A percentile compares a stretch with the other conserved stretches of the same genome.
These are phyloP conservation scores for Stereocaulon alpinum DNA, from an alignment of 495 filamentous ascomycete genomes.

Conservation along the genomic window DNA sequence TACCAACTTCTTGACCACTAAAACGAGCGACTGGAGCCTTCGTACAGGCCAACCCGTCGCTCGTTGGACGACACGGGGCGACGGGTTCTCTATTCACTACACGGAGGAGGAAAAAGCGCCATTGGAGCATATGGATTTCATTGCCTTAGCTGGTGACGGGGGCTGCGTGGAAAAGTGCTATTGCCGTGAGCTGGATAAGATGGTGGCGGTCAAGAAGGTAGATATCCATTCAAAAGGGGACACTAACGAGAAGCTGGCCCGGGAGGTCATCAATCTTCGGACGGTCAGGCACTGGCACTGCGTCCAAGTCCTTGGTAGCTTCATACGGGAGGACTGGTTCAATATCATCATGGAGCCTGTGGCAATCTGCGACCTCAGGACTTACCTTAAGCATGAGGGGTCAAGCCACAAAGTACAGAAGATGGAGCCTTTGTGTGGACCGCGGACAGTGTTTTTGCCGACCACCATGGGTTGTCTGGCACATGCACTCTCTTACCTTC, in stretches of 20 bases:
- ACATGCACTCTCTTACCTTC: not conserved
- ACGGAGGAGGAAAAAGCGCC: not conserved
- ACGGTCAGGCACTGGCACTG: not conserved
- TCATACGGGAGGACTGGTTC: not conserved
- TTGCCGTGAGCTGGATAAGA: not conserved
- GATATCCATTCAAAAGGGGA: not conserved
- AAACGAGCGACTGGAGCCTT: not conserved
- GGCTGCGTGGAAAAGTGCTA: not conserved
- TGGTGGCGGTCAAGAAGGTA: not conserved
- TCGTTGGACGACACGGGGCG: not conserved
- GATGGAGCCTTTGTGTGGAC: not conserved
- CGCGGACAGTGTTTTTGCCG: not conserved
- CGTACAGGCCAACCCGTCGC: too few species aligned
- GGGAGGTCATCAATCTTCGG: not conserved
- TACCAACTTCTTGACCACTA: not conserved
- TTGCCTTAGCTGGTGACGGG: not conserved
- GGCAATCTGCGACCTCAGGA: not conserved
- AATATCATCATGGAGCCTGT: not conserved
- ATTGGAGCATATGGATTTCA: not conserved
- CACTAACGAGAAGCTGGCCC: not conserved
- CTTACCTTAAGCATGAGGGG: not conserved
- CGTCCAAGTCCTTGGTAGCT: not conserved
- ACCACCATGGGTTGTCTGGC: not conserved
- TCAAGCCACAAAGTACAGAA: not conserved
- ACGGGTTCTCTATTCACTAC: not conserved